Percentiles rank a stretch among this genome's conserved stretches.
Conservation (phyloP, 2,329 filamentous ascomycete genomes). For the Lasiodiplodia gonubiensis region DNA sequence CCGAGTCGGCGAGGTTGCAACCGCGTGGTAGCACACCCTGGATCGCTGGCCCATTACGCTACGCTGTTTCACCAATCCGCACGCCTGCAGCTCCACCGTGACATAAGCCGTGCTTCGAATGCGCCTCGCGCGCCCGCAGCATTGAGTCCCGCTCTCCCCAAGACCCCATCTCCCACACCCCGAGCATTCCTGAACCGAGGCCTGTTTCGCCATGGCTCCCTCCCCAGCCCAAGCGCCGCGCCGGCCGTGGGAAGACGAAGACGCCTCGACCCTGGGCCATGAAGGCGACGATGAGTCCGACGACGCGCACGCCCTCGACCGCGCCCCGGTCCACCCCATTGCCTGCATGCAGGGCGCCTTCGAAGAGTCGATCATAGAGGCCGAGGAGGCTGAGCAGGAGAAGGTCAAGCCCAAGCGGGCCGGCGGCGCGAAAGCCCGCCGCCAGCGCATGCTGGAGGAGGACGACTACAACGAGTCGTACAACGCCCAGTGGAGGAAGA, state of each 20-base stretch:
- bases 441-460: conserved; percentile 59
- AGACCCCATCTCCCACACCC: conserved; percentile 20
- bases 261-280: conserved; percentile 26
- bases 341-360: conserved; percentile 80
- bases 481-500: conserved; percentile 76
- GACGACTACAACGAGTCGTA: conserved; percentile 72
- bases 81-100: conserved; percentile 29
- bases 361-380: conserved; percentile 79
- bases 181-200: conserved; percentile 14
- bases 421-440: conserved; percentile 65
- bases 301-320: conserved; percentile 26
- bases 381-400: conserved; percentile 51
- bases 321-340: conserved; percentile 69
- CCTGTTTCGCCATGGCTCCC: conserved; percentile 21
- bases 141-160: conserved; percentile 23
- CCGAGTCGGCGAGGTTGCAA: conserved; percentile 19
- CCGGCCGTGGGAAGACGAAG: conserved; percentile 24
- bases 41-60: conserved; percentile 28
- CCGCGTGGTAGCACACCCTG: conserved; percentile 23
- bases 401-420: conserved; percentile 41
- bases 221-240: conserved; percentile 18
- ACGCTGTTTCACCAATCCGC: conserved; percentile 28
- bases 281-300: conserved; percentile 27
- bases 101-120: conserved; percentile 25
- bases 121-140: conserved; percentile 23